phyloP scores from a whole-genome alignment of 306 rosid genomes.

The Corylus heterophylla region DNA sequence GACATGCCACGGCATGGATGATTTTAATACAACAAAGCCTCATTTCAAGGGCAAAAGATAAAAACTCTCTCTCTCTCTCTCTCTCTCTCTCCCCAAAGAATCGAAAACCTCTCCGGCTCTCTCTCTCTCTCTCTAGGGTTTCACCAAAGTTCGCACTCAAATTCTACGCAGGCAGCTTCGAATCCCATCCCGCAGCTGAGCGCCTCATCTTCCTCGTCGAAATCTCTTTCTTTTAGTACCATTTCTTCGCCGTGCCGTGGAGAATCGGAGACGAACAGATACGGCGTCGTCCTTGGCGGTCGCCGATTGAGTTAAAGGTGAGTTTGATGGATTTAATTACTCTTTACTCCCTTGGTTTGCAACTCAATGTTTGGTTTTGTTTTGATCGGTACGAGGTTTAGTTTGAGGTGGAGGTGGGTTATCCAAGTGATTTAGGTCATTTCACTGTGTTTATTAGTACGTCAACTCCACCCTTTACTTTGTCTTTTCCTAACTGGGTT shows the following conservation, averaged over 20 bases:
- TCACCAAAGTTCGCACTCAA: constrained; percentile 55
- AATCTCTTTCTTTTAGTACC: constrained; percentile 28
- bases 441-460: constrained; percentile 60
- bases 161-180: constrained; percentile 34
- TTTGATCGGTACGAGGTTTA: constrained; percentile 31
- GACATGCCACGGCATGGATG: constrained; percentile 37
- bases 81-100: constrained; percentile 31
- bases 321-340: constrained; percentile 9
- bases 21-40: constrained; percentile 39
- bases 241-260: constrained; percentile 45
- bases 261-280: constrained; percentile 40
- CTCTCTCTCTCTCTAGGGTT: constrained; percentile 70
- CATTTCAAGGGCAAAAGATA: constrained; percentile 46
- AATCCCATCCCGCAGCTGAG: constrained; percentile 43
- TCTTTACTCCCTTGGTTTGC: constrained; percentile 3
- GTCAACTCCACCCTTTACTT: constrained; percentile 60
- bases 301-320: constrained; percentile 22
- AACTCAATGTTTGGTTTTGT: constrained; percentile 30
- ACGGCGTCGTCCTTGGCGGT: constrained; percentile 11
- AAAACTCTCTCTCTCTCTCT: constrained; percentile 38
- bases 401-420: constrained; percentile 32
- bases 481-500: constrained; percentile 39
- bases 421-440: constrained; percentile 37
- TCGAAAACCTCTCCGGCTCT: constrained; percentile 45
- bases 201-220: constrained; percentile 14